Conservation (phyloP, 2,329 filamentous ascomycete species). For the Talaromyces sp. region DNA sequence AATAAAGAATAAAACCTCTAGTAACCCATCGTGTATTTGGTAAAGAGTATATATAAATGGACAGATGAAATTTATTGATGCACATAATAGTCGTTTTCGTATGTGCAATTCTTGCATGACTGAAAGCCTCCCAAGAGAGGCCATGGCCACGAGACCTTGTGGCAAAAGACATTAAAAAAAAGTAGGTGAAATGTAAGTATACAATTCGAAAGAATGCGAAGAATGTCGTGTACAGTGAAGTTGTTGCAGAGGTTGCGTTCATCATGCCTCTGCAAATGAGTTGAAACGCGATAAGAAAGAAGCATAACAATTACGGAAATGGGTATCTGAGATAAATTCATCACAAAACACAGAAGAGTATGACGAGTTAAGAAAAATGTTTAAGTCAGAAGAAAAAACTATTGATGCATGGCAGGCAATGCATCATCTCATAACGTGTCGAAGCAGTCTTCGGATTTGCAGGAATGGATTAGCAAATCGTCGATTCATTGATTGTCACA, state of each 20-base stretch:
- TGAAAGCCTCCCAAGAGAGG: neutral
- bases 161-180: neutral
- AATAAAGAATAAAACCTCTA: neutral
- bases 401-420: neutral
- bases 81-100: slow-evolving; percentile 2
- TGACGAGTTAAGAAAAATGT: neutral
- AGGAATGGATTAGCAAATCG: neutral
- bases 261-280: neutral
- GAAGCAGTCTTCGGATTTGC: slow-evolving; percentile 4
- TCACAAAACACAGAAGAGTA: slow-evolving; percentile 10
- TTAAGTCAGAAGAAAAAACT: neutral
- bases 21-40: neutral
- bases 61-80: neutral
- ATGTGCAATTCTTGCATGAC: neutral
- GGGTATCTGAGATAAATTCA: slow-evolving; percentile 15
- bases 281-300: neutral
- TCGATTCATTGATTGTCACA: slow-evolving; percentile 9
- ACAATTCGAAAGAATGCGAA: neutral
- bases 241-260: neutral
- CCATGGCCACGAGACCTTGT: neutral
- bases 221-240: neutral
- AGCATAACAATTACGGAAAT: slow-evolving; percentile 5
- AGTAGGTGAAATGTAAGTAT: neutral
- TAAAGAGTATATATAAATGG: neutral
- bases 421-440: neutral